Conservation (phyloP, 2,329 filamentous ascomycete species). For the Fusarium verticillioides region DNA sequence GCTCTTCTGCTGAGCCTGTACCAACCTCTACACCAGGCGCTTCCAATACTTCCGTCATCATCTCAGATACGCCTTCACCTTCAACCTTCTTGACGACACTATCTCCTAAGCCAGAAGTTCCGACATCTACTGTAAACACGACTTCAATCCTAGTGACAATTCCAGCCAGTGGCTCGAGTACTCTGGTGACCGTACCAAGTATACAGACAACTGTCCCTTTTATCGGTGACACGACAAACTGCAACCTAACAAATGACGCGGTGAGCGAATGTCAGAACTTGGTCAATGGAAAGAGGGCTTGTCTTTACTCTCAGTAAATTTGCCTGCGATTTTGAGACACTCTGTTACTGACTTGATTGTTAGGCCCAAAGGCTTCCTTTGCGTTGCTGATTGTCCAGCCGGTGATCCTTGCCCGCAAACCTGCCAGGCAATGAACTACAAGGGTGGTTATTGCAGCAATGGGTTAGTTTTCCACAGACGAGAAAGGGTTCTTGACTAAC, state of each 20-base stretch:
- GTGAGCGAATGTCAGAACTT: background rate
- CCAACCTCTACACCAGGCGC: background rate
- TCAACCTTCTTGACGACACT: background rate
- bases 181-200: background rate
- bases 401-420: background rate
- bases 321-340: accelerated
- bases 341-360: accelerated
- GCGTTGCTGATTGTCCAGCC: accelerated
- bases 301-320: background rate
- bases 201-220: background rate
- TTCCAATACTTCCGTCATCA: background rate
- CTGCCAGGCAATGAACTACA: background rate
- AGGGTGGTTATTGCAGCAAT: background rate
- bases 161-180: background rate
- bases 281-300: background rate
- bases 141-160: background rate
- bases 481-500: background rate
- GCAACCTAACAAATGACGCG: background rate
- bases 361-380: accelerated
- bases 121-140: background rate
- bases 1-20: background rate
- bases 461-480: background rate
- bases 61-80: background rate
- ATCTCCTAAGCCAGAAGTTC: background rate
- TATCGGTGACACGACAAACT: background rate